Evolutionary conservation across 164 flowering plant genomes (phyloP).

Genomic region (Macadamia tetraphylla): DNA sequence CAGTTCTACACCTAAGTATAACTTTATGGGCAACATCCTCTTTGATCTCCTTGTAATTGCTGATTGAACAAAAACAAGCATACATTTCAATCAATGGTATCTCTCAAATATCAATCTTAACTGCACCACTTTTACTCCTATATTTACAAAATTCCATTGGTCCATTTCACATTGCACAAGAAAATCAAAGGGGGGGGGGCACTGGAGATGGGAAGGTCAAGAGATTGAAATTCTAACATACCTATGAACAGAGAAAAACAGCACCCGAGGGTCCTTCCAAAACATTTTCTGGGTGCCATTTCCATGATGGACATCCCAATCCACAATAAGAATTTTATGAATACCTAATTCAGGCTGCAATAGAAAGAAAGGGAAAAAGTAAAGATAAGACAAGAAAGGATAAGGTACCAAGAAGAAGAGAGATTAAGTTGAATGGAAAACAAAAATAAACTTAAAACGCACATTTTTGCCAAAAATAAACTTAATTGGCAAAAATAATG

Average conservation of each 20-base stretch:
- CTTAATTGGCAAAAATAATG: no score
- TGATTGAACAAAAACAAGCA: no score
- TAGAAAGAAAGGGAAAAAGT: conserved; percentile 3
- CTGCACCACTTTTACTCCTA: no score
- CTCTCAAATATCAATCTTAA: no score
- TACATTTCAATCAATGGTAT: no score
- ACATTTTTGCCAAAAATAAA: neutral
- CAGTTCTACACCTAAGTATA: no score
- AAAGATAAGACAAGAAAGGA: no score
- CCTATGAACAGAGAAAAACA: conserved; percentile 98
- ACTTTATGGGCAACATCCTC: no score
- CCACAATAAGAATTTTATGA: conserved; percentile 79
- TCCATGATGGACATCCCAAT: conserved; percentile 99
- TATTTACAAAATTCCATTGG: no score
- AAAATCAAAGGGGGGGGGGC: no score
- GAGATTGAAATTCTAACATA: conserved; percentile 16
- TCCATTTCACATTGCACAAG: no score
- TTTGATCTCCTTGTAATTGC: no score
- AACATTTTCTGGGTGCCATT: conserved; percentile 97
- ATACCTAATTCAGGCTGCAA: conserved; percentile 77
- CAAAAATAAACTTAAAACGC: neutral
- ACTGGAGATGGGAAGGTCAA: neutral
- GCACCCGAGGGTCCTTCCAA: conserved; percentile 84
- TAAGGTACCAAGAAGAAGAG: neutral
- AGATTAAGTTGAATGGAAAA: neutral